Conservation (phyloP, 2,329 filamentous ascomycete genomes). For the Falciphora oryzae region DNA sequence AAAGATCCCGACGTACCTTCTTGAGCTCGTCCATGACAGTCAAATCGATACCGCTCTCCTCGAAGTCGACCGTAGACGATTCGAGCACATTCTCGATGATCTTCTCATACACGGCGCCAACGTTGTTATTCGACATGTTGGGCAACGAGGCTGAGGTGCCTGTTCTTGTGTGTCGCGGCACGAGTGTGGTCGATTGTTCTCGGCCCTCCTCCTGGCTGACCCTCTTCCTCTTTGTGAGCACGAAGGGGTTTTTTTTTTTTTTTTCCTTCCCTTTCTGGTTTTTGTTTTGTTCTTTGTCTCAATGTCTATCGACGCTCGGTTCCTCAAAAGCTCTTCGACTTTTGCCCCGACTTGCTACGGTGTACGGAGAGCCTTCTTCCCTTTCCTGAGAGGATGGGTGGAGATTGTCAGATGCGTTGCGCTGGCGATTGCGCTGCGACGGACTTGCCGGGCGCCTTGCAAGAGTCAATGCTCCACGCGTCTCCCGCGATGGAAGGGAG, state of each 20-base stretch:
- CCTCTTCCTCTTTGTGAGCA: not conserved
- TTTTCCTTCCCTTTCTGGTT: not conserved
- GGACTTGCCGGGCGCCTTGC: not conserved
- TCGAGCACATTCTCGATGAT: slow-evolving; percentile 85
- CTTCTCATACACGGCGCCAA: slow-evolving; percentile 73
- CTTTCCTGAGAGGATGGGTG: not conserved
- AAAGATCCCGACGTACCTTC: slow-evolving; percentile 57
- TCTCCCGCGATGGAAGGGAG: not conserved
- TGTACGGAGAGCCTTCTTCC: not conserved
- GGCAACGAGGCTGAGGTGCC: not conserved
- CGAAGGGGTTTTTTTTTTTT: not conserved
- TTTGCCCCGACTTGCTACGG: not conserved
- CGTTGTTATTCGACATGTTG: slow-evolving; percentile 53
- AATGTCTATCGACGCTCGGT: not conserved
- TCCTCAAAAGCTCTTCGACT: not conserved
- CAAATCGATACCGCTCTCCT: slow-evolving; percentile 90
- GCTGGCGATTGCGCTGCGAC: not conserved
- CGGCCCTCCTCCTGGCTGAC: not conserved
- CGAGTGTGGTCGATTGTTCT: not conserved
- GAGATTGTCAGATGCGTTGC: not conserved
- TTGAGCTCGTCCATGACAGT: slow-evolving; percentile 80
- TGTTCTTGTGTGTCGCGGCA: not conserved
- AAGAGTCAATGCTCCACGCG: slow-evolving; percentile 1
- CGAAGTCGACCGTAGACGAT: slow-evolving; percentile 89
- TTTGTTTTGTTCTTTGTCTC: slow-evolving; percentile 1